Percentiles rank a stretch among this genome's conserved stretches.
These are phyloP conservation scores for Leccinum broughii DNA, from an alignment of 768 basidiomycete genomes.

Conservation along the genomic window DNA sequence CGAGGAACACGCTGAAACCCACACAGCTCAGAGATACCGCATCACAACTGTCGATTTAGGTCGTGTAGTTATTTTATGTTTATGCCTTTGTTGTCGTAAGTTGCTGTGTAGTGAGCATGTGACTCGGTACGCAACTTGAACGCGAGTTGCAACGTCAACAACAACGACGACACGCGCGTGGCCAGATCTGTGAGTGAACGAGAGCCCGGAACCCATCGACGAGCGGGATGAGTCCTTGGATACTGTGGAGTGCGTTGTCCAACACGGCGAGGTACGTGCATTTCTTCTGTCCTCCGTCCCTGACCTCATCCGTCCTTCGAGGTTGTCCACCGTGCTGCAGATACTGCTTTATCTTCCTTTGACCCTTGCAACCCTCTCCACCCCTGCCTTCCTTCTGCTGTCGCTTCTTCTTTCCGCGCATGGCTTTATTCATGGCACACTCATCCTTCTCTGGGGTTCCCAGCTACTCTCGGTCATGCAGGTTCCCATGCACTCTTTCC, in stretches of 20 bases:
- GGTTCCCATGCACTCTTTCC: constrained; percentile 83
- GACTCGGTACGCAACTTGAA: constrained; percentile 5
- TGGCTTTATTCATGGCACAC: constrained; percentile 79
- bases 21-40: constrained; percentile 22
- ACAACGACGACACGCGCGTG: background rate
- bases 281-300: background rate
- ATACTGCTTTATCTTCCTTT: constrained; percentile 83
- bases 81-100: background rate
- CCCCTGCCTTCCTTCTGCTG: constrained; percentile 75
- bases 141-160: background rate
- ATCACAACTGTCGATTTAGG: constrained; percentile 23
- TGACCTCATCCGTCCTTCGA: constrained; percentile 29
- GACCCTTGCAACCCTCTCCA: constrained; percentile 81
- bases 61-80: constrained; percentile 5
- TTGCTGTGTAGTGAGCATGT: constrained; percentile 5
- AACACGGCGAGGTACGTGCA: constrained; percentile 57
- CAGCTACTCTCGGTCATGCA: constrained; percentile 74
- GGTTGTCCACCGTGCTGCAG: constrained; percentile 75
- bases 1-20: constrained; percentile 42
- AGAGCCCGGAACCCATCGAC: constrained; percentile 3
- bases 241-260: constrained; percentile 65
- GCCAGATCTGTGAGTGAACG: background rate
- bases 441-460: constrained; percentile 71
- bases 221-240: constrained; percentile 51
- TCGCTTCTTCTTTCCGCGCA: constrained; percentile 77